phyloP scores from a whole-genome alignment of 2,329 filamentous ascomycete genomes.

The Pseudogymnoascus destructans region DNA sequence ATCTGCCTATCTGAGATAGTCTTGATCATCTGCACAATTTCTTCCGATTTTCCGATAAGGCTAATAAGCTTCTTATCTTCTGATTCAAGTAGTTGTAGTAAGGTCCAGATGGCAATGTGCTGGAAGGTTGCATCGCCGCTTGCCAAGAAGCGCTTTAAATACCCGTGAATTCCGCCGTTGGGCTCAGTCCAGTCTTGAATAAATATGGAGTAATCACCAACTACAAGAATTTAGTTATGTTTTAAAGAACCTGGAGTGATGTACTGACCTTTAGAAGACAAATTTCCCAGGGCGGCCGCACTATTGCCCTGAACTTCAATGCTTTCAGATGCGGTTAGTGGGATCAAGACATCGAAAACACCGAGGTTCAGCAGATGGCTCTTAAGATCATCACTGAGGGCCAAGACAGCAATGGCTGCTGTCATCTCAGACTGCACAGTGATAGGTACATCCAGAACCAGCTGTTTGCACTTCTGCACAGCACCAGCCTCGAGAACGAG shows the following conservation, averaged over 20 bases:
- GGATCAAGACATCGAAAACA: conserved; percentile 92
- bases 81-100: conserved; percentile 89
- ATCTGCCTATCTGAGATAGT: conserved; percentile 80
- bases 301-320: conserved; percentile 98
- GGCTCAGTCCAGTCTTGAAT: conserved; percentile 88
- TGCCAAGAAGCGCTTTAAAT: conserved; percentile 80
- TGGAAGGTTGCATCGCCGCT: conserved; percentile 96
- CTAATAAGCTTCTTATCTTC: conserved; percentile 83
- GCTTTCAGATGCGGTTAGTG: conserved; percentile 84
- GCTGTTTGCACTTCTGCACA: conserved; percentile 95
- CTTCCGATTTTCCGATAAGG: conserved; percentile 77
- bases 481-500: conserved; percentile 93
- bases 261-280: conserved; percentile 81
- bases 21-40: conserved; percentile 85
- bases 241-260: conserved; percentile 6
- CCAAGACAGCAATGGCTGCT: conserved; percentile 92
- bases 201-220: conserved; percentile 94
- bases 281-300: conserved; percentile 84
- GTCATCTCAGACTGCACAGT: conserved; percentile 99
- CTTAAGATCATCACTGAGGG: conserved; percentile 91
- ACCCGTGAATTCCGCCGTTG: conserved; percentile 88
- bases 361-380: conserved; percentile 78
- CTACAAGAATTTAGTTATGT: conserved; percentile 39
- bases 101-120: conserved; percentile 97
- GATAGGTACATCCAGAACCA: conserved; percentile 83